A percentile compares a stretch with the other conserved stretches of the same genome.
Conservation (phyloP, 148 eudicot species). For the Persicaria tinctoria region DNA sequence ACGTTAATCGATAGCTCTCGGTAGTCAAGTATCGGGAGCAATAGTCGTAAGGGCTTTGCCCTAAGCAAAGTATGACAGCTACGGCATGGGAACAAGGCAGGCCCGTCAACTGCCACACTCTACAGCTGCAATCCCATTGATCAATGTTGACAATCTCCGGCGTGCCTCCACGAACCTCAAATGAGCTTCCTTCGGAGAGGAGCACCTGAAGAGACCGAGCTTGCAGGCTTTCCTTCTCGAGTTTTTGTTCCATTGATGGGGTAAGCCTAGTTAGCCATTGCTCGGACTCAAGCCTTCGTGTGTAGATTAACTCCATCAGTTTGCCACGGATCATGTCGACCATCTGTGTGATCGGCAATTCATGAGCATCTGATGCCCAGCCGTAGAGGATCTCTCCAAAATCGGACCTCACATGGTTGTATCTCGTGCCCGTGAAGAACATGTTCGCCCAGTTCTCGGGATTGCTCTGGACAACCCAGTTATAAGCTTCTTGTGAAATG, state of each 20-base stretch:
- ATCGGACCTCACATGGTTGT: conserved; percentile 70
- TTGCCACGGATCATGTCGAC: conserved; percentile 71
- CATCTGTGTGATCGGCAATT: conserved; percentile 92
- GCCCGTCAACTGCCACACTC: conserved; percentile 76
- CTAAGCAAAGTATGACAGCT: conserved; percentile 54
- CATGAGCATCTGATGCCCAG: conserved; percentile 93
- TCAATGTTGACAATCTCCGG: conserved; percentile 68
- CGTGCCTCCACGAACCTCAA: conserved; percentile 79
- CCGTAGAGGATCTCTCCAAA: conserved; percentile 77
- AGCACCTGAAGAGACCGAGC: conserved; percentile 50
- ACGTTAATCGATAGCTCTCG: conserved; percentile 61
- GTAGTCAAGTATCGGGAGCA: conserved; percentile 59
- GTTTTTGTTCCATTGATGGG: conserved; percentile 74
- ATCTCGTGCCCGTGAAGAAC: conserved; percentile 71
- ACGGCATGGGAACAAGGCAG: conserved; percentile 86
- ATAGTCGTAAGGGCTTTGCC: conserved; percentile 49
- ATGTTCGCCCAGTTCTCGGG: conserved; percentile 88
- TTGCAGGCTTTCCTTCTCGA: conserved; percentile 60
- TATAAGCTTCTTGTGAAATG: conserved; percentile 78
- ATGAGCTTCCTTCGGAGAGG: conserved; percentile 40
- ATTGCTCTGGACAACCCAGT: conserved; percentile 71
- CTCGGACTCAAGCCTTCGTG: conserved; percentile 42
- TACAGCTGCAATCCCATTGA: conserved; percentile 72
- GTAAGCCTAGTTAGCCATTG: conserved; percentile 74
- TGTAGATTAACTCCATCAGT: conserved; percentile 58